Base-by-base conservation (phyloP, 2,329 filamentous ascomycete species). In the Paramyrothecium sp. region DNA sequence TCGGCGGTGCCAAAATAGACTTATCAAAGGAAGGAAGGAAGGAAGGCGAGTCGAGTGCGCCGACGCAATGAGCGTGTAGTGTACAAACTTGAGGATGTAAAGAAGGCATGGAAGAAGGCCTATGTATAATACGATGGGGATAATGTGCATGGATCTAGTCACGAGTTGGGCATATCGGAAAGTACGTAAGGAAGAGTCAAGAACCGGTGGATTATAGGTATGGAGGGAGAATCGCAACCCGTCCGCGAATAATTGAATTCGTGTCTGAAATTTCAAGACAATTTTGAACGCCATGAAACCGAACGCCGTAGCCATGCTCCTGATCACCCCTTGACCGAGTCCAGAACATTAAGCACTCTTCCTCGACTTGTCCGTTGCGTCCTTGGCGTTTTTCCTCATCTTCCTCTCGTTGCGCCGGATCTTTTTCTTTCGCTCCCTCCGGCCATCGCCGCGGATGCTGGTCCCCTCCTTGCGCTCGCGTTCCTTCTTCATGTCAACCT, bases 401-500 rank as follows among this genome's bases (percentile, higher is more conserved):
- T 83, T 82, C 64, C 88, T 78, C 74, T 90, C 87, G 71, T 90
- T 91, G 63, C 87, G 80, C 73, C 85, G 87, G 66, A 90, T 84
- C 63, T 81, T 82, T 75, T 94, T 91, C 67, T 84, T 83, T 55
- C 84, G 82, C 73, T 81, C 87, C 69, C 77, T 83, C 72, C 86
- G 83, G 63, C 86, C 85, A 69, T 84, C 88, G 58, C 84, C 86
- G 55, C 80, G 78, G 59, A 86, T 78, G 60, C 79, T 85, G 62
- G 84, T 85, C 7, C 84, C 86, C 63, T 88, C 82, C 74, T 89
- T 85, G 53, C 76, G 75, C 69, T 81, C 78, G 44, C 78, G 81
- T 76, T 91, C 88, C 70, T 85, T 86, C 72, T 89, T 85, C 73
- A 89, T 85, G 70, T 97, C 89, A 55, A 99, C 88, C 84, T 98